Evolutionary conservation across 1,284 basidiomycete species (phyloP).

Genomic region (Gomphus sp.): DNA sequence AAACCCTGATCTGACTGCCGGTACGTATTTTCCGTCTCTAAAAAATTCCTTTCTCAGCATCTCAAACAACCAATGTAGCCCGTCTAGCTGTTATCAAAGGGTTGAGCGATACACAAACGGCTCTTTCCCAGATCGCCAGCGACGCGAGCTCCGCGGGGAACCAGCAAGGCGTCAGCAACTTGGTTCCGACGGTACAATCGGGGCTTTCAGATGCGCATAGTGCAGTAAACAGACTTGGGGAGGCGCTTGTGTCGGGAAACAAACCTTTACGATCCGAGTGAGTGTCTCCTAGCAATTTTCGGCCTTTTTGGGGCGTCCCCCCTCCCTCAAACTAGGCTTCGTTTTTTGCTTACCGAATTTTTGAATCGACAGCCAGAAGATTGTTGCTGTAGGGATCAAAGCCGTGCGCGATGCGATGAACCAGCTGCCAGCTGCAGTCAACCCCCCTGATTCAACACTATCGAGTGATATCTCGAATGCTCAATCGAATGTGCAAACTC

Average conservation of each 20-base stretch:
- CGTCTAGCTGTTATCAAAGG: neutral
- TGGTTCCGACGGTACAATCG: too few relatives aligned
- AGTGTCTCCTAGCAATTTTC: neutral
- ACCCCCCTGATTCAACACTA: neutral
- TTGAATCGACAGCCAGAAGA: neutral
- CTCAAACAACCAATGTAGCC: neutral
- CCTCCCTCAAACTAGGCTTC: neutral
- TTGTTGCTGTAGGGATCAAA: slow-evolving; percentile 5
- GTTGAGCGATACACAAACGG: neutral
- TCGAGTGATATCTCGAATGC: neutral
- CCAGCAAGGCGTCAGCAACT: neutral
- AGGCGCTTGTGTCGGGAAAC: slow-evolving; percentile 3
- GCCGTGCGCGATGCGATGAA: neutral
- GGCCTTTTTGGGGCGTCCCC: neutral
- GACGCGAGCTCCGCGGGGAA: slow-evolving; percentile 2
- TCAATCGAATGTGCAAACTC: neutral
- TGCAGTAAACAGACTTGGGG: slow-evolving; percentile 1
- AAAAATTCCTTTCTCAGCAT: neutral
- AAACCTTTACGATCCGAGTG: neutral
- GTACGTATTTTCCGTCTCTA: neutral
- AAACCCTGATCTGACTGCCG: slow-evolving; percentile 4
- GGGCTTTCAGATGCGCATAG: neutral
- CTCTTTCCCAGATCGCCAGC: neutral
- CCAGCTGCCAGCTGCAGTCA: slow-evolving; percentile 6
- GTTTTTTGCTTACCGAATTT: too few relatives aligned